phyloP scores from a whole-genome alignment of 2,329 filamentous ascomycete genomes.

The Pseudogymnoascus sp. region DNA sequence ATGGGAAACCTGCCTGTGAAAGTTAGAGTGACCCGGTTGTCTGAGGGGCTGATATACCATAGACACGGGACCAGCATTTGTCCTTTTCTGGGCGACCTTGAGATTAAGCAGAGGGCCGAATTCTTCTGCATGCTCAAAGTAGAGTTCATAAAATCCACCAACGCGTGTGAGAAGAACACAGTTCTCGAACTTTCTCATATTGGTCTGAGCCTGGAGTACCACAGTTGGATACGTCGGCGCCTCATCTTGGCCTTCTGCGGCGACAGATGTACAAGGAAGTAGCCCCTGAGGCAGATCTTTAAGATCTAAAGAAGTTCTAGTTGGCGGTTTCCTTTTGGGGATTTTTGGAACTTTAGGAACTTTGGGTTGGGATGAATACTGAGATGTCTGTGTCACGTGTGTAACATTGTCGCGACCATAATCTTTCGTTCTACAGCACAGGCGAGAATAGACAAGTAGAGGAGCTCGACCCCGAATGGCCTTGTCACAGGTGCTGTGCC shows the following conservation, averaged over 20 bases:
- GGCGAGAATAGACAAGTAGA: not conserved
- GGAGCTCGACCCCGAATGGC: conserved; percentile 1
- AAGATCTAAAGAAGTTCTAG: not conserved
- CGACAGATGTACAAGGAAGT: not conserved
- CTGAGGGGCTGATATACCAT: conserved; percentile 55
- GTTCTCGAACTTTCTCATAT: conserved; percentile 84
- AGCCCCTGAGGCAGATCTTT: not conserved
- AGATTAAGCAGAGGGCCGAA: conserved; percentile 79
- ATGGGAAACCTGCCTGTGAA: conserved; percentile 76
- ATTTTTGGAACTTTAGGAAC: not conserved
- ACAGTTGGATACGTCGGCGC: conserved; percentile 71
- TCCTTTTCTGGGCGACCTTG: conserved; percentile 76
- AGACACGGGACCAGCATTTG: conserved; percentile 67
- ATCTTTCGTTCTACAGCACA: not conserved
- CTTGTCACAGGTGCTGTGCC: not conserved
- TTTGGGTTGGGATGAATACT: not conserved
- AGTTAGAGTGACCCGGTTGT: not conserved
- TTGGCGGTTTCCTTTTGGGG: not conserved
- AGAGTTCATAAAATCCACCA: conserved; percentile 94
- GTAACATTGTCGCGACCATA: not conserved
- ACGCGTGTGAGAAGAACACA: conserved; percentile 89
- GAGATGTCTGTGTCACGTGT: conserved; percentile 2
- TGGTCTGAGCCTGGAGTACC: conserved; percentile 74
- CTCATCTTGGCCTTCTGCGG: conserved; percentile 18
- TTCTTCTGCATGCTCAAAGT: conserved; percentile 91